These are phyloP conservation scores for Stylosanthes scabra DNA, from an alignment of 331 rosid species.

Conservation along the genomic window DNA sequence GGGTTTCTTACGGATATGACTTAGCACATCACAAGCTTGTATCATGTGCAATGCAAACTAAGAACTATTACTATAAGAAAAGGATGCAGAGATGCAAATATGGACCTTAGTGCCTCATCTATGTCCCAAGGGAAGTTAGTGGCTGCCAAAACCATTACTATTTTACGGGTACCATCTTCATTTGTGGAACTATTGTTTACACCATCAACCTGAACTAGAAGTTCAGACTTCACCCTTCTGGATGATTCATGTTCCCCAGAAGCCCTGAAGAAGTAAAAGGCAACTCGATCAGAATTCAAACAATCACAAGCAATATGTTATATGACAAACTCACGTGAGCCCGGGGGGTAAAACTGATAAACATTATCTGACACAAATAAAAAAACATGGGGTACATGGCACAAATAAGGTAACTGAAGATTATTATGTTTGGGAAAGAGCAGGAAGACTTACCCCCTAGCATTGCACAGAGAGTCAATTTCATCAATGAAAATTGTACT, in stretches of 20 bases:
- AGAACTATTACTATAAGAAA: not conserved
- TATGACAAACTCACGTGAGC: not conserved
- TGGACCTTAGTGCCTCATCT: slow-evolving; percentile 89
- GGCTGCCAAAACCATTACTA: slow-evolving; percentile 97
- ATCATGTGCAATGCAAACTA: slow-evolving; percentile 1
- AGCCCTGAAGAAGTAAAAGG: slow-evolving; percentile 63
- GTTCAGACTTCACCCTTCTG: slow-evolving; percentile 95
- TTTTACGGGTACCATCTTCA: slow-evolving; percentile 90
- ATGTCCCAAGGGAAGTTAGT: slow-evolving; percentile 99
- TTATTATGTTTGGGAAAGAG: slow-evolving; percentile 1
- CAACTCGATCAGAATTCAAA: slow-evolving; percentile 35
- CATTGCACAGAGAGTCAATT: slow-evolving; percentile 92
- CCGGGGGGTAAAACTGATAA: not conserved
- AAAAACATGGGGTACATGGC: slow-evolving; percentile 5
- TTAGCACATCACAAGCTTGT: slow-evolving; percentile 1
- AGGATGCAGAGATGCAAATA: slow-evolving; percentile 13
- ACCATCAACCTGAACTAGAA: slow-evolving; percentile 97
- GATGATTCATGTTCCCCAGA: slow-evolving; percentile 98
- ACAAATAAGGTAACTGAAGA: not conserved
- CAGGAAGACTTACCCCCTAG: slow-evolving; percentile 70
- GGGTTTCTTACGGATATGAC: not conserved
- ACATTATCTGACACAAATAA: not conserved
- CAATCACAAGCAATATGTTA: slow-evolving; percentile 24
- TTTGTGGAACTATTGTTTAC: slow-evolving; percentile 76
- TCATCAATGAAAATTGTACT: slow-evolving; percentile 97